Conservation (phyloP, 2,329 filamentous ascomycete genomes). For the Fusarium subtropicale region DNA sequence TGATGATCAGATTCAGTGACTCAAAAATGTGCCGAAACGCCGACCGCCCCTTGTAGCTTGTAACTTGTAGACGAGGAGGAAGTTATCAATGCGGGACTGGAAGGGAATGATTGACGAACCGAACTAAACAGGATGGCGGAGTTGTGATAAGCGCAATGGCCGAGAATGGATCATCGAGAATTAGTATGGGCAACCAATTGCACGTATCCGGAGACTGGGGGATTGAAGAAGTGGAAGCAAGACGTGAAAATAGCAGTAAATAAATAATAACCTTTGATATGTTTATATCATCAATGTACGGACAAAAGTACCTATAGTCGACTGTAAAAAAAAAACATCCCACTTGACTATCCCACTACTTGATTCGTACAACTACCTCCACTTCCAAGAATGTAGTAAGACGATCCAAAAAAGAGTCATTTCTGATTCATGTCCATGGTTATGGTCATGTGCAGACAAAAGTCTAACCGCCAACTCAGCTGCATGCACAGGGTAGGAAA, state of each 20-base stretch:
- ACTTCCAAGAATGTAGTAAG: slow-evolving; percentile 22
- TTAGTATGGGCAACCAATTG: not conserved
- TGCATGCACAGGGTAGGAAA: slow-evolving; percentile 28
- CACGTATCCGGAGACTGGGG: not conserved
- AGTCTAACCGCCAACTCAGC: slow-evolving; percentile 30
- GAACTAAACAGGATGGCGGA: slow-evolving; percentile 12
- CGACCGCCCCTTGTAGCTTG: slow-evolving; percentile 15
- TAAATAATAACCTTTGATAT: not conserved
- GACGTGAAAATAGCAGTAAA: not conserved
- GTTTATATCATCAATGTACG: not conserved
- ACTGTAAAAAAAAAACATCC: slow-evolving; percentile 9
- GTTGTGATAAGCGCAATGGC: slow-evolving; percentile 30
- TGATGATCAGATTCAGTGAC: slow-evolving; percentile 1
- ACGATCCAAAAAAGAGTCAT: slow-evolving; percentile 20
- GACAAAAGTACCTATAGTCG: not conserved
- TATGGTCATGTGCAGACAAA: slow-evolving; percentile 36
- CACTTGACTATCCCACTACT: slow-evolving; percentile 16
- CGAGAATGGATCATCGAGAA: slow-evolving; percentile 27
- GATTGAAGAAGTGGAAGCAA: not conserved
- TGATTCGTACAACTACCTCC: slow-evolving; percentile 14
- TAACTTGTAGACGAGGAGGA: not conserved
- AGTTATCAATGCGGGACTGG: slow-evolving; percentile 31
- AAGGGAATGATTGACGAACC: slow-evolving; percentile 3
- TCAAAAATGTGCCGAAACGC: slow-evolving; percentile 7
- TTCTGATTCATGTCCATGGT: slow-evolving; percentile 10